phyloP scores from a whole-genome alignment of 1,139 yeast genomes.

The Starmera stellimalicola region DNA sequence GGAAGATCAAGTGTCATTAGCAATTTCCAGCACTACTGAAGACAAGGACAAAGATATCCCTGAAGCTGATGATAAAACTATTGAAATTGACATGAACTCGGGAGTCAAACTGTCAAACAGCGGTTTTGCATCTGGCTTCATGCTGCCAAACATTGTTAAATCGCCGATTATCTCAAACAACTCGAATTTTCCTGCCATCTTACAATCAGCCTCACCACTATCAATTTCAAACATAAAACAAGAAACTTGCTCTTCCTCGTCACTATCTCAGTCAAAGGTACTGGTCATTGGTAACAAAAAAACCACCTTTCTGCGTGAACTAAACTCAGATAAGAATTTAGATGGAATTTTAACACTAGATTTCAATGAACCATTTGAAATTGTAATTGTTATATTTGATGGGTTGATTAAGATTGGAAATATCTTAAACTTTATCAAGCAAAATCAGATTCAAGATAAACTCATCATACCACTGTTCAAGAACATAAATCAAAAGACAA shows the following conservation, averaged over 20 bases:
- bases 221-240: neutral
- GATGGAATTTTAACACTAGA: constrained; percentile 13
- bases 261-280: constrained; percentile 6
- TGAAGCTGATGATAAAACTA: constrained; percentile 14
- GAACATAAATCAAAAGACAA: constrained; percentile 13
- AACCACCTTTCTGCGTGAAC: constrained; percentile 9
- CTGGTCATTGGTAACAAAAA: constrained; percentile 18
- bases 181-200: neutral
- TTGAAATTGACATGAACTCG: constrained; percentile 15
- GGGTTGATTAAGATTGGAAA: constrained; percentile 20
- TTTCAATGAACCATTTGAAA: constrained; percentile 8
- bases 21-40: neutral
- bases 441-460: constrained; percentile 5
- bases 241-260: neutral
- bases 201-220: neutral
- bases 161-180: neutral
- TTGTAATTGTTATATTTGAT: constrained; percentile 17
- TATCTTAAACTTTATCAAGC: constrained; percentile 16
- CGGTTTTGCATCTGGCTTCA: constrained; percentile 1
- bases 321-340: constrained; percentile 5
- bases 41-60: neutral
- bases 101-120: constrained; percentile 3
- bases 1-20: constrained; percentile 9
- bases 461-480: constrained; percentile 16
- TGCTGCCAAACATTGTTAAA: neutral